phyloP scores from a whole-genome alignment of 2,329 filamentous ascomycete species.

The Capronia americana region DNA sequence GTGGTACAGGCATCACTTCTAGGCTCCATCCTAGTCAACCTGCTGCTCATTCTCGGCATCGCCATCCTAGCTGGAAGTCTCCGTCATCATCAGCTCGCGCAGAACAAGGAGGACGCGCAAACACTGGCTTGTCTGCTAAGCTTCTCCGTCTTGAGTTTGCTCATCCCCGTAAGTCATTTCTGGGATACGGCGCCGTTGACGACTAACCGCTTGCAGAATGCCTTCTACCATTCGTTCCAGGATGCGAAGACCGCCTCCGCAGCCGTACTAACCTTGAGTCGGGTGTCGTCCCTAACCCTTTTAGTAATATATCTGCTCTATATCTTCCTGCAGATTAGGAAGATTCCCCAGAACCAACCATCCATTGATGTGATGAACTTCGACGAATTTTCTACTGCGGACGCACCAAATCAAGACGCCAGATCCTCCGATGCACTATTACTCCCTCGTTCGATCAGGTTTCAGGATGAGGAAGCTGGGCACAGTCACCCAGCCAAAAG shows the following conservation, averaged over 20 bases:
- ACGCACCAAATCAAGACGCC: not conserved
- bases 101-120: slow-evolving; percentile 90
- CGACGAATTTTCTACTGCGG: not conserved
- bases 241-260: slow-evolving; percentile 17
- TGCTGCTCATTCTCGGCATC: slow-evolving; percentile 83
- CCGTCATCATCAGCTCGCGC: slow-evolving; percentile 77
- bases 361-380: not conserved
- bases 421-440: not conserved
- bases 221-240: slow-evolving; percentile 25
- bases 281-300: slow-evolving; percentile 76
- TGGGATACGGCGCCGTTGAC: slow-evolving; percentile 5
- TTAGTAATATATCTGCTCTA: slow-evolving; percentile 77
- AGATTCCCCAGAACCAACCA: slow-evolving; percentile 51
- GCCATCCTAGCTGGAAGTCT: slow-evolving; percentile 81
- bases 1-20: slow-evolving; percentile 98
- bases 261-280: slow-evolving; percentile 22
- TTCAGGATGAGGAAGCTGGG: slow-evolving; percentile 10
- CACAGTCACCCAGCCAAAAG: not conserved
- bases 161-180: slow-evolving; percentile 66
- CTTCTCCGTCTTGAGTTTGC: slow-evolving; percentile 77
- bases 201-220: slow-evolving; percentile 17
- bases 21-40: slow-evolving; percentile 91
- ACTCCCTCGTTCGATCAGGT: slow-evolving; percentile 8
- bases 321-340: slow-evolving; percentile 75
- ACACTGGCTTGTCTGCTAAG: slow-evolving; percentile 82